Base-by-base conservation (phyloP, 2,329 filamentous ascomycete genomes). In the Aaosphaeria pasadenensis region DNA sequence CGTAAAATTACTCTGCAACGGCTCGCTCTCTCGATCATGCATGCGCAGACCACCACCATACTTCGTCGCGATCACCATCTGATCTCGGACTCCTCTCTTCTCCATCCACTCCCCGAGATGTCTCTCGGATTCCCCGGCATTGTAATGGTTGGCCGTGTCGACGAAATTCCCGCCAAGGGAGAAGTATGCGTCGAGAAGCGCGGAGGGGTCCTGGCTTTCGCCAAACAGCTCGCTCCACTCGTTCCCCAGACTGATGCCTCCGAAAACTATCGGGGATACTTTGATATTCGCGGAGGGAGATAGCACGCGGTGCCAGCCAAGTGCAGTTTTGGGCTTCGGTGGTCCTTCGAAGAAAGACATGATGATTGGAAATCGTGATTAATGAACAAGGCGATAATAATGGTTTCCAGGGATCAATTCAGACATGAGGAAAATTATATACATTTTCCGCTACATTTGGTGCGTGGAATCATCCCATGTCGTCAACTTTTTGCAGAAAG, bases 81-180 rank as follows among this genome's bases (percentile, higher is more conserved):
- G 56, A 45, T 71, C 67, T 11, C 71, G 60, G 39, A 64, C 66
- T 11, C 62, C 56, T 33, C 64, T 56, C 46, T 50, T 45, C 53
- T 69, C 56, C 67, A 74, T 71, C 71, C 71, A 74, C 45, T 74
- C 70, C 29, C 71, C 70, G 29, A 74, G 56, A 58, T 67, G 69
- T 6, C 54, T 53, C 53, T 74, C 72, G 3, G 60, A 67, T 47
- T 74, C 58, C 43, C 68, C 66, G 47, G 58, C 46, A 35, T 72
- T 63, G 53, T 73, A 73, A 36, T 59, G 63, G 48, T 64, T 68
- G 7, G 66, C 59, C 1, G 84, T 87, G 64, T 89, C 86, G 60
- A 89, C 83, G 66, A 89, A 89, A 70, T 89, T 89, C 29, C 86
- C 86, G 4, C 83, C 83, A 0, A 83, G 76, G 4, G 79, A 76